Conservation (phyloP, 345 rosid genomes). For the Eucalyptus pauciflora region DNA sequence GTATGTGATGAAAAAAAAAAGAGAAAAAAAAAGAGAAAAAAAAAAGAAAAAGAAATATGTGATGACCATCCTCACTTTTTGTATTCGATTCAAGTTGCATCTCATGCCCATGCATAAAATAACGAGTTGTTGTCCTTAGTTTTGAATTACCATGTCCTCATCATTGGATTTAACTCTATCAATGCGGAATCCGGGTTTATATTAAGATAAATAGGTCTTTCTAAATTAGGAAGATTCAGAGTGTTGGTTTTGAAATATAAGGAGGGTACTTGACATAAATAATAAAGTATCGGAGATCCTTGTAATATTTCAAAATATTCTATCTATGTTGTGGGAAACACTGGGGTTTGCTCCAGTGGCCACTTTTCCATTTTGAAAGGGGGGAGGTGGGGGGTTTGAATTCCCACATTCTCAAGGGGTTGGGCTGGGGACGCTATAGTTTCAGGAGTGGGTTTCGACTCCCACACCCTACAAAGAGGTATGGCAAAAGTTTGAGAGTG, state of each 20-base stretch:
- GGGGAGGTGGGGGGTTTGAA: no score
- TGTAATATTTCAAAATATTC: neutral
- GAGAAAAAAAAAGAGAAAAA: no score
- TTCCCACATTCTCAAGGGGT: no score
- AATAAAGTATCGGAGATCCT: neutral
- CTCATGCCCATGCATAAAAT: neutral
- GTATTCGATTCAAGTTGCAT: neutral
- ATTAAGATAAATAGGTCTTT: neutral
- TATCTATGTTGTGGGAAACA: neutral
- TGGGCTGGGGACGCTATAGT: no score
- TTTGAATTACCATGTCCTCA: neutral
- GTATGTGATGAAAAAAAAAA: neutral
- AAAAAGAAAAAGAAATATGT: neutral
- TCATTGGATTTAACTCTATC: neutral
- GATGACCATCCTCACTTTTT: neutral
- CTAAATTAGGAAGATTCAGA: accelerated
- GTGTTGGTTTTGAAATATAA: neutral
- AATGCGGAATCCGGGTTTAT: neutral
- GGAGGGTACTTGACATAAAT: neutral
- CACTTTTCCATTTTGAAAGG: no score
- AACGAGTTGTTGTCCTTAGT: neutral
- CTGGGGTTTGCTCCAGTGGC: no score
- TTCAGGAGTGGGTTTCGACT: no score
- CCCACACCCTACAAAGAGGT: no score
- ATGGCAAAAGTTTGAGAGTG: no score